Conservation (phyloP, 768 basidiomycete genomes). For the Chlorophyllum brunneum region DNA sequence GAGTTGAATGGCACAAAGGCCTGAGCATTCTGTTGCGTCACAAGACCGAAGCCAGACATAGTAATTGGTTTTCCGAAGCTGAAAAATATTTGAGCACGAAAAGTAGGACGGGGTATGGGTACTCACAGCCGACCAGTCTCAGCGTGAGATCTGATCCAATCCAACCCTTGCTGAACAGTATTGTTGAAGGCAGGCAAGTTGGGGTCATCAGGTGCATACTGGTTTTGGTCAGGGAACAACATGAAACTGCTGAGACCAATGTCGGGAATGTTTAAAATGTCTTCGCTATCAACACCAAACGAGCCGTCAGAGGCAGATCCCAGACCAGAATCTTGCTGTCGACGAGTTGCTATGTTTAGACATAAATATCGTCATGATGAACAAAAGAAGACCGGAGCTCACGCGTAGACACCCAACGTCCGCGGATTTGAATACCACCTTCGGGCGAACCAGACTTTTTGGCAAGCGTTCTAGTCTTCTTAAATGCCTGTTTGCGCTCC, state of each 20-base stretch:
- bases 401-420: slow-evolving; percentile 58
- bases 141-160: slow-evolving; percentile 54
- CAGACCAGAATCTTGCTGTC: slow-evolving; percentile 37
- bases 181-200: slow-evolving; percentile 49
- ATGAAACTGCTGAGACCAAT: slow-evolving; percentile 61
- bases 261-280: slow-evolving; percentile 52
- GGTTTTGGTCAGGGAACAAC: slow-evolving; percentile 66
- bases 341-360: slow-evolving; percentile 37
- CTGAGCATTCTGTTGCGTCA: slow-evolving; percentile 49
- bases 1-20: slow-evolving; percentile 62
- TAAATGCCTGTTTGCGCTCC: slow-evolving; percentile 45
- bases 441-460: slow-evolving; percentile 18
- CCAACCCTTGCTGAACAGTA: slow-evolving; percentile 42
- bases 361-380: slow-evolving; percentile 2
- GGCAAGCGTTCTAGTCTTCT: slow-evolving; percentile 29
- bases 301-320: slow-evolving; percentile 59
- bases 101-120: neutral
- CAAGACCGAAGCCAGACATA: slow-evolving; percentile 58
- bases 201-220: slow-evolving; percentile 47
- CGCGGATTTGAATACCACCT: slow-evolving; percentile 49
- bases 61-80: slow-evolving; percentile 55
- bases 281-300: slow-evolving; percentile 64
- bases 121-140: slow-evolving; percentile 41
- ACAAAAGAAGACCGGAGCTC: slow-evolving; percentile 16
- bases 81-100: slow-evolving; percentile 5